Evolutionary conservation across 352 stramenopile species (phyloP), one percentile per base, ranked within the genome.

Genomic region (Globisporangium carolinianum): DNA sequence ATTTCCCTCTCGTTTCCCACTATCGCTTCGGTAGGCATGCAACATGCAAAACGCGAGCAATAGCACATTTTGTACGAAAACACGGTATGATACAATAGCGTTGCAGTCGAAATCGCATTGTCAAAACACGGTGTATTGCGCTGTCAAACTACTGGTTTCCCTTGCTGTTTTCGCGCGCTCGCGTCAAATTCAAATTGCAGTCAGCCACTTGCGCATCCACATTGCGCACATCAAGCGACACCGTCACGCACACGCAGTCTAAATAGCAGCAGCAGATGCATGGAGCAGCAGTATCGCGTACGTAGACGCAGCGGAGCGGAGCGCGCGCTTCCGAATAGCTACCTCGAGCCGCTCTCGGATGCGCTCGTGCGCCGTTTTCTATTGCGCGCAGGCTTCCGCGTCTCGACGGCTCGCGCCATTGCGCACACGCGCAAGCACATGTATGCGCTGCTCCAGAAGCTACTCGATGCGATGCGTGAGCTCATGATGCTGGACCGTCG

Each of bases 321-420:
- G 49, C 24, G 15, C 17, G 14, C 35, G 9, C 35, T 32, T 32
- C 24, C 24, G 24, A 3, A 32, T 32, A 32, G 24, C 24, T 32
- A 32, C 24, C 24, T 32, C 24, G 24, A 32, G n/a, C 43, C 35
- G 35, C 57, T 91, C 39, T 63, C 76, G 0, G 72, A 87, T 42
- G 71, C 68, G 1, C 15, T 73, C 14, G 52, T 94, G 41, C 84
- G 77, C 6, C 76, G 82, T 11, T 94, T 94, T 69, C 66, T 86
- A 11, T 51, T 87, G 41, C 80, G 82, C 49, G 84, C 82, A 0
- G 84, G 84, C 24, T 87, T 92, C 60, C 69, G 71, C 51, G 67
- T 57, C 11, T 79, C 72, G 48, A 86, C 80, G 6, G 36, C 61
- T n/a, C 62, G 62, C 43, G 67, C 73, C 0, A 55, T 76, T 2